Percentiles rank a stretch among this genome's conserved stretches.
Conservation (phyloP, 805 yeast species). For the Saturnispora galanensis region DNA sequence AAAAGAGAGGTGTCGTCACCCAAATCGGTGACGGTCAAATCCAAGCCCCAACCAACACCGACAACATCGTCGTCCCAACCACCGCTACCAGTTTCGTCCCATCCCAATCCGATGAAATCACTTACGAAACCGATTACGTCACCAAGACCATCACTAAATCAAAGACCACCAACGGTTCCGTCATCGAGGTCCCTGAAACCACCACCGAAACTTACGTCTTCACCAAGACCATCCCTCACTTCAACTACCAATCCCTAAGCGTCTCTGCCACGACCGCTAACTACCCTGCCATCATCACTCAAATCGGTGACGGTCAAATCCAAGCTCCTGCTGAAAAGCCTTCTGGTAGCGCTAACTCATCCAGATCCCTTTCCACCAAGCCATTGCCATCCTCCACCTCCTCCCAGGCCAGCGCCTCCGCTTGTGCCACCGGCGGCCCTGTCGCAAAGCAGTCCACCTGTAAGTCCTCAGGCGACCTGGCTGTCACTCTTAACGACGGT, state of each 20-base stretch:
- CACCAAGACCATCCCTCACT: conserved; percentile 25
- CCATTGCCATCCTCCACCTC: conserved; percentile 30
- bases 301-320: conserved; percentile 34
- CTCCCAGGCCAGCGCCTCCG: conserved; percentile 19
- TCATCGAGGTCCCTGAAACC: conserved; percentile 34
- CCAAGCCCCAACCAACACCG: conserved; percentile 27
- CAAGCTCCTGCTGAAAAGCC: conserved; percentile 10
- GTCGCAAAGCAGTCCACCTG: conserved; percentile 25
- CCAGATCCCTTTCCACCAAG: conserved; percentile 22
- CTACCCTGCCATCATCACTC: conserved; percentile 17
- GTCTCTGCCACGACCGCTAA: conserved; percentile 18
- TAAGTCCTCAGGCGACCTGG: conserved; percentile 29
- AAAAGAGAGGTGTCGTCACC: conserved; percentile 23
- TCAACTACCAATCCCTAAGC: conserved; percentile 33
- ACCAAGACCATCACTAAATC: conserved; percentile 10
- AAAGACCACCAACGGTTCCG: conserved; percentile 23
- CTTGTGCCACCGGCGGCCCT: conserved; percentile 20
- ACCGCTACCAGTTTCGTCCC: conserved; percentile 2
- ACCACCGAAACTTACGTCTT: conserved; percentile 18
- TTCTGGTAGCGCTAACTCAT: conserved; percentile 28
- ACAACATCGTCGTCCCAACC: conserved; percentile 7
- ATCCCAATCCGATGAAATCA: conserved; percentile 3
- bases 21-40: conserved; percentile 43
- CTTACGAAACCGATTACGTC: conserved; percentile 7
- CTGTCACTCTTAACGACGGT: conserved; percentile 34